phyloP scores from a whole-genome alignment of 169 alveolate species.

The Plasmodium inui region DNA sequence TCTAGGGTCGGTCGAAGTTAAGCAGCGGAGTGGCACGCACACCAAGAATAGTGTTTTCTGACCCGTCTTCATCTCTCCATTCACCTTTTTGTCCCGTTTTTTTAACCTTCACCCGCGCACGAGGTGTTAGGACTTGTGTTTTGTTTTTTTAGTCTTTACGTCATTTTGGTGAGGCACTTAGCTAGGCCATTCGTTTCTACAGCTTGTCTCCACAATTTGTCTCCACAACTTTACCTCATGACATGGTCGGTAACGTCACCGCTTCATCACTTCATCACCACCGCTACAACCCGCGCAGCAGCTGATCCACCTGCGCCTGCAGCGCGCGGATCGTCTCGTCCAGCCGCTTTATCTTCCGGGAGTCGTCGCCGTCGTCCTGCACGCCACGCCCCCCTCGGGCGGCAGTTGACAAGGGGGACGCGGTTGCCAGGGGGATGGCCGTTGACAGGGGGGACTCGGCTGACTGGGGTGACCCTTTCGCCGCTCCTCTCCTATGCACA shows the following conservation, averaged over 20 bases:
- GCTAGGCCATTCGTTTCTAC: neutral
- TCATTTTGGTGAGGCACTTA: neutral
- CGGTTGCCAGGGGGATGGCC: no score
- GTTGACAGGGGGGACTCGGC: no score
- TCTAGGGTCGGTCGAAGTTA: neutral
- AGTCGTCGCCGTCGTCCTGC: neutral
- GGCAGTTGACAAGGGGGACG: no score
- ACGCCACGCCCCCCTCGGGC: neutral
- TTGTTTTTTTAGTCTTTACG: neutral
- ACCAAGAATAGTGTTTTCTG: neutral
- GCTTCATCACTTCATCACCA: neutral
- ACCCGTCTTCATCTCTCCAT: neutral
- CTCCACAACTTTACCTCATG: neutral
- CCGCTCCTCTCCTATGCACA: neutral
- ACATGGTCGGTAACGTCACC: neutral
- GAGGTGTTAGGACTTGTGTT: neutral
- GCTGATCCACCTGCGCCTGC: constrained; percentile 27
- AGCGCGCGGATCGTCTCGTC: constrained; percentile 32
- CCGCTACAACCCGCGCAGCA: constrained; percentile 3
- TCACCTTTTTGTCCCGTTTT: neutral
- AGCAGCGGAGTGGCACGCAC: neutral
- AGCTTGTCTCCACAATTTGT: no score
- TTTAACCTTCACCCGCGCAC: neutral
- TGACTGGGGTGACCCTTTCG: no score
- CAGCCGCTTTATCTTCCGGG: constrained; percentile 29